These are phyloP conservation scores for Diaporthe amygdali DNA, from an alignment of 2,329 filamentous ascomycete genomes.

Conservation along the genomic window DNA sequence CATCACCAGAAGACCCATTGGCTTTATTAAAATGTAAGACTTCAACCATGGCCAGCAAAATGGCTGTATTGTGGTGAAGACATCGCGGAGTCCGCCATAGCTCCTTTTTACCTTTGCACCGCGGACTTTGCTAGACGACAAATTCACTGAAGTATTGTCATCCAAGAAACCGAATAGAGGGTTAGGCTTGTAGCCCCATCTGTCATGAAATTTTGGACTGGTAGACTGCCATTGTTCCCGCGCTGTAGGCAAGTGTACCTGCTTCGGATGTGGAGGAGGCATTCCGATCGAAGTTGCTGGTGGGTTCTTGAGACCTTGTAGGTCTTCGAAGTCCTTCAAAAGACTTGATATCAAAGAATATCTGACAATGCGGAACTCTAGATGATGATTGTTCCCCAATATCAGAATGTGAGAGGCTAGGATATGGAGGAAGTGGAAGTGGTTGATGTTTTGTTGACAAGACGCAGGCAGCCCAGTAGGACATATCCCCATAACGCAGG, in stretches of 20 bases:
- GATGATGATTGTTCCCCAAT: too few relatives aligned
- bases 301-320: not conserved
- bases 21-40: not conserved
- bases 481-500: too few relatives aligned
- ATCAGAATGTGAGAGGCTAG: too few relatives aligned
- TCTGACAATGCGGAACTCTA: too few relatives aligned
- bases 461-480: too few relatives aligned
- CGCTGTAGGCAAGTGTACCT: not conserved
- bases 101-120: not conserved
- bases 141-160: too few relatives aligned
- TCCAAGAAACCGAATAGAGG: too few relatives aligned
- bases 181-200: too few relatives aligned
- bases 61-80: not conserved
- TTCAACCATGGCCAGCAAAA: not conserved
- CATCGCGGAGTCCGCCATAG: not conserved
- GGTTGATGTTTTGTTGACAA: too few relatives aligned
- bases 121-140: not conserved
- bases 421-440: not conserved
- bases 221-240: not conserved
- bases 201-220: not conserved
- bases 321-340: too few relatives aligned
- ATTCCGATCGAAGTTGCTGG: too few relatives aligned
- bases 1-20: not conserved
- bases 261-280: not conserved
- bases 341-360: too few relatives aligned